A percentile compares a stretch with the other conserved stretches of the same genome.
These are phyloP conservation scores for Phytophthora sp. DNA, from an alignment of 352 stramenopile genomes.

Conservation along the genomic window DNA sequence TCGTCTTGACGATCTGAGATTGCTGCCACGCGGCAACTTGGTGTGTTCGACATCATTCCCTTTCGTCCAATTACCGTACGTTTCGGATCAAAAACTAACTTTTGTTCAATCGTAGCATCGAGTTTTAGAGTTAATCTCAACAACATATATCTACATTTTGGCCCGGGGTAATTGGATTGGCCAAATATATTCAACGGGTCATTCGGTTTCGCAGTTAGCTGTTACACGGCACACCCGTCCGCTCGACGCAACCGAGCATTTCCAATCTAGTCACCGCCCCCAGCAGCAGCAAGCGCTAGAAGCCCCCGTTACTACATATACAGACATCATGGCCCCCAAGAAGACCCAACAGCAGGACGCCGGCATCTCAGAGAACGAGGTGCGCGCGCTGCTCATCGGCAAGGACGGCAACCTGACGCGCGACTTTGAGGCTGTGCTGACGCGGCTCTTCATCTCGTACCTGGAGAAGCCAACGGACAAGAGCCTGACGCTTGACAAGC, in stretches of 20 bases:
- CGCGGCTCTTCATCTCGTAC: constrained; percentile 87
- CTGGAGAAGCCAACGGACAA: constrained; percentile 80
- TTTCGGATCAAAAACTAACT: background rate
- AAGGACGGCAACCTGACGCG: constrained; percentile 83
- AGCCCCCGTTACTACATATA: constrained; percentile 2
- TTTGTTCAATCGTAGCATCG: constrained; percentile 14
- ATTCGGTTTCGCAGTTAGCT: constrained; percentile 21
- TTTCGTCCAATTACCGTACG: constrained; percentile 13
- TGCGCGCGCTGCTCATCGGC: constrained; percentile 82
- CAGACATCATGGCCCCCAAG: constrained; percentile 56
- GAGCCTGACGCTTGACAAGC: constrained; percentile 83
- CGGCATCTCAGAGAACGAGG: constrained; percentile 81
- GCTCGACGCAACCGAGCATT: constrained; percentile 37
- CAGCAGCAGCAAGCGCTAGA: constrained; percentile 1
- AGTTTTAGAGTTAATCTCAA: constrained; percentile 25
- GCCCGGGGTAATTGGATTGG: no score
- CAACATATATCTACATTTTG: no score
- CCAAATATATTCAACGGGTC: constrained; percentile 1
- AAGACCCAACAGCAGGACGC: constrained; percentile 60
- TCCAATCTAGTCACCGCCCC: constrained; percentile 36
- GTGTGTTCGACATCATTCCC: constrained; percentile 14
- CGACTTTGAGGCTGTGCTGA: constrained; percentile 87
- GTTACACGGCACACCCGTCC: constrained; percentile 22
- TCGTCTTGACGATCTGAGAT: constrained; percentile 28
- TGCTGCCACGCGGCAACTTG: constrained; percentile 40